phyloP scores from a whole-genome alignment of 2,329 filamentous ascomycete genomes.

The Botrytis aclada region DNA sequence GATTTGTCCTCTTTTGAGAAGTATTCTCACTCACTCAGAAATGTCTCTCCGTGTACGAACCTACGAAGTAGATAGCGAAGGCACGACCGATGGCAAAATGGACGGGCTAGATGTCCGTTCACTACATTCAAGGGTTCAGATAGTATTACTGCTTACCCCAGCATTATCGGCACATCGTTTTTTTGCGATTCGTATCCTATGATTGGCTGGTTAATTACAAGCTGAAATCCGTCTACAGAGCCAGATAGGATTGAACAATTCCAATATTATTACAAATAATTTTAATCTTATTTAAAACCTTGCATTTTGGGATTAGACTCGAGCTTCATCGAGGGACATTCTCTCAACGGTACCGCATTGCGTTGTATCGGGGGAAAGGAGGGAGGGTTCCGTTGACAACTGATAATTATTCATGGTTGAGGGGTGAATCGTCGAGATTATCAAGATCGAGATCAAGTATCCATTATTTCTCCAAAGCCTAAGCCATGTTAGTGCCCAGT shows the following conservation, averaged over 20 bases:
- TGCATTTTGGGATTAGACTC: background rate
- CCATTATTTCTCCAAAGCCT: background rate
- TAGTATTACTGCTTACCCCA: background rate
- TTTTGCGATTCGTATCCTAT: background rate
- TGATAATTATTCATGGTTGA: background rate
- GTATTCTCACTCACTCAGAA: background rate
- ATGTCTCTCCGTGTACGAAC: background rate
- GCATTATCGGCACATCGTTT: conserved; percentile 3
- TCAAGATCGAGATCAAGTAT: background rate
- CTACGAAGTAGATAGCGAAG: background rate
- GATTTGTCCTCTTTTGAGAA: background rate
- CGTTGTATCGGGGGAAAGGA: background rate
- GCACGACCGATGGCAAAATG: background rate
- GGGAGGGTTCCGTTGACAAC: background rate
- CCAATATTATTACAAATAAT: background rate
- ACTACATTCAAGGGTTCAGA: conserved; percentile 3
- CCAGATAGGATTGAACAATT: background rate
- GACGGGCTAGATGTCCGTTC: background rate
- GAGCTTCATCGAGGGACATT: background rate
- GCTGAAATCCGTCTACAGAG: background rate
- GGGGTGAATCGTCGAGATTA: background rate
- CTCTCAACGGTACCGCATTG: background rate
- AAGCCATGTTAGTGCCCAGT: background rate
- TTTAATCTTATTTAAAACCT: background rate
- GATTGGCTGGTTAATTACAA: conserved; percentile 1